Base-by-base conservation (phyloP, 148 eudicot species). In the Linanthus parryae region DNA sequence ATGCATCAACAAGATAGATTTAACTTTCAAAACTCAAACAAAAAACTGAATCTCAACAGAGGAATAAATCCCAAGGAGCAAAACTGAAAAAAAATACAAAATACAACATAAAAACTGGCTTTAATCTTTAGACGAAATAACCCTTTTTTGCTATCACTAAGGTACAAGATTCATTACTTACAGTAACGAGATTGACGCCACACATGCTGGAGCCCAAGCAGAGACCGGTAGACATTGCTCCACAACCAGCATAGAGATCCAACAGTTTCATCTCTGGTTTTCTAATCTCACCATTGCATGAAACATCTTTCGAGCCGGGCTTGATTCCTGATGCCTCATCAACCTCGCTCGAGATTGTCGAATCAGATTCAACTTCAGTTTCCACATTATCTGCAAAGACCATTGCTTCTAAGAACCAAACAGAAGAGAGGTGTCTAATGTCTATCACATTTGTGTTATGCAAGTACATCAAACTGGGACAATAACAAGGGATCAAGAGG, bases 171-270 rank as follows among this genome's bases (percentile, higher is more conserved):
- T 12, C 14, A 56, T 25, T 44, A 68, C 82, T 64, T 26, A 92
- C 96, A 10, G 90, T 88, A 0, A 78, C 81, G 17, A 92, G 88
- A 21, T 84, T 82, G 27, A 64, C 72, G 18, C 76, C 85, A 10
- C 26, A 15, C 19, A 70, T 12, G 3, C 75, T 77, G 6, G 94
- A 94, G 5, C 94, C 94, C 5, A 81, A 62, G 58, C 86, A 79
- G 8, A 88, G 62, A 9, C 94, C 97, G 0, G 94, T 84, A 0
- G 90, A 81, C 97, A 84, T 88, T 1, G 82, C 94, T 3, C 94
- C 94, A 75, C 94, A 88, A 1, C 90, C 94, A 17, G 75, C 56
- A 24, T 84, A 84, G 0, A 84, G 65, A 37, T 84, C 90, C 20
- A 84, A 38, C 8, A 88, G 14, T 1, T 43, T 68, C 77, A 64